Conservation (phyloP, 176 grass and related monocot species). For the Leersia perrieri region DNA sequence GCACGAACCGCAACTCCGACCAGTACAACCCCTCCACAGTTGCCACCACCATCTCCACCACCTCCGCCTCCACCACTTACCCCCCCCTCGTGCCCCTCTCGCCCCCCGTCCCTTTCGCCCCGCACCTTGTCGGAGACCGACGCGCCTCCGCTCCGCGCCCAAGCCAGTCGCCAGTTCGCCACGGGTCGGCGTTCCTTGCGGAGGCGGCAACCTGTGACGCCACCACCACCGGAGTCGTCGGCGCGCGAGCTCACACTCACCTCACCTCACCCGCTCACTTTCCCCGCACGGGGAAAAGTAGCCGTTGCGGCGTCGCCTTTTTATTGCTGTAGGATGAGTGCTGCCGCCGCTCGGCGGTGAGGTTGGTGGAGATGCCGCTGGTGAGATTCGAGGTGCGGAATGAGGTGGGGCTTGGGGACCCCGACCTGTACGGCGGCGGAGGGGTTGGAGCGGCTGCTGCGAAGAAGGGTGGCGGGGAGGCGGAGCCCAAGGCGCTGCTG, state of each 20-base stretch:
- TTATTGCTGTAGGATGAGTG: conserved; percentile 10
- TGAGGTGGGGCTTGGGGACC: conserved; percentile 82
- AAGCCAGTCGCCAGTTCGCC: neutral
- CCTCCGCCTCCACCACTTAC: neutral
- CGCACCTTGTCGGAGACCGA: conserved; percentile 60
- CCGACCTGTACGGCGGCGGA: conserved; percentile 58
- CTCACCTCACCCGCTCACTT: conserved; percentile 11
- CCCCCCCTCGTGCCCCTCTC: conserved; percentile 21
- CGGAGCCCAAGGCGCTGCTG: conserved; percentile 83
- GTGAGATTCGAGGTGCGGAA: conserved; percentile 89
- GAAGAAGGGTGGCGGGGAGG: conserved; percentile 41
- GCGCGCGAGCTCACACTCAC: no score
- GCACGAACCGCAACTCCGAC: neutral
- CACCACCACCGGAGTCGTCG: conserved; percentile 5
- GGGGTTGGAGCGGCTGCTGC: neutral
- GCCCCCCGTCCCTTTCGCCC: conserved; percentile 39
- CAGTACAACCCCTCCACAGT: neutral
- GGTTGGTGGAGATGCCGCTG: conserved; percentile 61
- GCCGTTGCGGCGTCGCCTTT: conserved; percentile 38
- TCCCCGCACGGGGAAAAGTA: neutral
- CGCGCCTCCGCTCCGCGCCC: neutral
- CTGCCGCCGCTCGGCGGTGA: conserved; percentile 20
- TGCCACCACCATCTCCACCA: neutral
- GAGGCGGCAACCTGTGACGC: conserved; percentile 51
- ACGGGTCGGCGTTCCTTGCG: conserved; percentile 46